Base-by-base conservation (phyloP, 2,329 filamentous ascomycete species). In the Cladosporium sp. region DNA sequence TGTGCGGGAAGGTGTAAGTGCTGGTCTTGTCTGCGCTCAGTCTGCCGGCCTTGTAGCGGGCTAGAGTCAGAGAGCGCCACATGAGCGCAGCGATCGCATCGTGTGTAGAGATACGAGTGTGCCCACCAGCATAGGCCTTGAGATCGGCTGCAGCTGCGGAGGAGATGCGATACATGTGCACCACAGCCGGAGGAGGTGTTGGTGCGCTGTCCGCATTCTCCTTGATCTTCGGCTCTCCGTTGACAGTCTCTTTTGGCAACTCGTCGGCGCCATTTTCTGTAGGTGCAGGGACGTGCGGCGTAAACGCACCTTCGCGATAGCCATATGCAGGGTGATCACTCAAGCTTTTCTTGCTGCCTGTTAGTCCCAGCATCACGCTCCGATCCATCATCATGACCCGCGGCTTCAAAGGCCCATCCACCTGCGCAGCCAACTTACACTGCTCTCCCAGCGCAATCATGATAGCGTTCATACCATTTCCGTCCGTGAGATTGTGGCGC, bases 381-480 rank as follows among this genome's bases (percentile, higher is more conserved):
- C 62, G 56, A 20, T 61, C 58, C 20, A 52, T 60, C 19, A 61
- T 54, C 13, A 63, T 40, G 9, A 51, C 39, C 10, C 60, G 53
- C 1, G 62, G 59, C 8, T 61, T 47, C 13, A 64, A 36, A 17
- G 58, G 49, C 28, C 60, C 62, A n/a, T 53, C 35, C 13, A 20
- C 57, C 24, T 60, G 34, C 4, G 53, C 54, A n/a, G 62, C 62
- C 17, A 56, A 55, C 13, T 54, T 58, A 24, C 61, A 63, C 36
- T 60, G 57, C 37, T 64, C 61, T 2, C 58, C 62, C 7, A 64
- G 49, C 28, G 62, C 62, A 25, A 58, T 55, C 12, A 56, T 61
- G 48, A 63, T 61, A 3, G 58, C 60, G 56, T 65, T 65, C 61
- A 65, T 65, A 19, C 61, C 60, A 37, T 63, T 63, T 0, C 60